Conservation (phyloP, 1,139 yeast genomes). For the Yamadazyma atlantica region DNA sequence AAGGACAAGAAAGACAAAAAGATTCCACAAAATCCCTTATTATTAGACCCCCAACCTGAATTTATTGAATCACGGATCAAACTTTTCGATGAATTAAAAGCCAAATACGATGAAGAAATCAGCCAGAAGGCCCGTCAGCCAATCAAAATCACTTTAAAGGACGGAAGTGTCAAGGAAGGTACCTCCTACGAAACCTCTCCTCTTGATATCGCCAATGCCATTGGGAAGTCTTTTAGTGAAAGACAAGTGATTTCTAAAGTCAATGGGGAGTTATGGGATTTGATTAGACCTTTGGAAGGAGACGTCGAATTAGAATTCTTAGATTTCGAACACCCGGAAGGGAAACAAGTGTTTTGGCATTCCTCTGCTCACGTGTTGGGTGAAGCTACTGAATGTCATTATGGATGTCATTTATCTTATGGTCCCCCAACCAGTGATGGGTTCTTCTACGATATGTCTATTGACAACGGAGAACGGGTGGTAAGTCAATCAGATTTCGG, state of each 20-base stretch:
- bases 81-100: constrained; percentile 79
- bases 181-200: constrained; percentile 91
- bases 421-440: constrained; percentile 99
- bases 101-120: constrained; percentile 70
- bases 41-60: constrained; percentile 73
- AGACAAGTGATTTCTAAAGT: constrained; percentile 91
- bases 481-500: constrained; percentile 84
- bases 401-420: constrained; percentile 81
- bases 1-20: constrained; percentile 30
- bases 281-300: constrained; percentile 88
- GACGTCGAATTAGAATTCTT: constrained; percentile 69
- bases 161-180: constrained; percentile 78
- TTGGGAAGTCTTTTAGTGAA: constrained; percentile 80
- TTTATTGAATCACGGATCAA: constrained; percentile 78
- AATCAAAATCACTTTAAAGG: constrained; percentile 80
- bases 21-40: constrained; percentile 38
- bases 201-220: constrained; percentile 75
- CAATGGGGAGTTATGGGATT: constrained; percentile 90
- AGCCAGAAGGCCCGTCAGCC: constrained; percentile 59
- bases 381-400: constrained; percentile 95
- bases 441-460: constrained; percentile 94
- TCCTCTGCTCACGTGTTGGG: constrained; percentile 98
- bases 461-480: constrained; percentile 70
- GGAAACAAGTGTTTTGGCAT: constrained; percentile 97
- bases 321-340: constrained; percentile 75